Conservation (phyloP, 129 eudicot species). For the Oenanthe sinensis region DNA sequence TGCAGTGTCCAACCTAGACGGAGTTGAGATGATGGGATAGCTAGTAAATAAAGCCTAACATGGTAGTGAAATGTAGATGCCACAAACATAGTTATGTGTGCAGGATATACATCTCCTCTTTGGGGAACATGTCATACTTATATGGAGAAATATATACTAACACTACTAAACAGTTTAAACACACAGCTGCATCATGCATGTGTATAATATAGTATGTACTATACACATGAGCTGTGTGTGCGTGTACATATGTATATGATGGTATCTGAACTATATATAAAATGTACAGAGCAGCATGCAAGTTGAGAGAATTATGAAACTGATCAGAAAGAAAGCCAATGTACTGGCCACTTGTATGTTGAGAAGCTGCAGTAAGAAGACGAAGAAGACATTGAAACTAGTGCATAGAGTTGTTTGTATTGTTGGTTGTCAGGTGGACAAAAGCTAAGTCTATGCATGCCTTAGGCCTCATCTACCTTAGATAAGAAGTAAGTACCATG, state of each 20-base stretch:
- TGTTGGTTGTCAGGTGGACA: conserved; percentile 15
- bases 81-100: conserved; percentile 16
- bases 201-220: neutral
- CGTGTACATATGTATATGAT: neutral
- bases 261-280: neutral
- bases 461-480: conserved; percentile 1
- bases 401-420: neutral
- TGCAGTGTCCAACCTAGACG: conserved; percentile 2
- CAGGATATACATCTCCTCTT: neutral
- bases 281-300: too few species aligned
- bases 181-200: neutral
- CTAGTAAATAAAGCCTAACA: conserved; percentile 9
- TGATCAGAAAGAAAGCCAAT: neutral
- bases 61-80: conserved; percentile 4
- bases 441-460: conserved; percentile 9
- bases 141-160: neutral
- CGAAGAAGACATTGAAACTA: neutral
- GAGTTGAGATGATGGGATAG: conserved; percentile 11
- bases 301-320: conserved; percentile 12
- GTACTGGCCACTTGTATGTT: neutral
- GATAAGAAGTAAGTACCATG: neutral
- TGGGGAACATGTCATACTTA: conserved; percentile 11
- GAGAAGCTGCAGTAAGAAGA: neutral
- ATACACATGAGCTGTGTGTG: neutral
- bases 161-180: neutral